Evolutionary conservation across 768 basidiomycete genomes (phyloP), one percentile per base, ranked within the genome.

Genomic region (Scleroderma citrinum): DNA sequence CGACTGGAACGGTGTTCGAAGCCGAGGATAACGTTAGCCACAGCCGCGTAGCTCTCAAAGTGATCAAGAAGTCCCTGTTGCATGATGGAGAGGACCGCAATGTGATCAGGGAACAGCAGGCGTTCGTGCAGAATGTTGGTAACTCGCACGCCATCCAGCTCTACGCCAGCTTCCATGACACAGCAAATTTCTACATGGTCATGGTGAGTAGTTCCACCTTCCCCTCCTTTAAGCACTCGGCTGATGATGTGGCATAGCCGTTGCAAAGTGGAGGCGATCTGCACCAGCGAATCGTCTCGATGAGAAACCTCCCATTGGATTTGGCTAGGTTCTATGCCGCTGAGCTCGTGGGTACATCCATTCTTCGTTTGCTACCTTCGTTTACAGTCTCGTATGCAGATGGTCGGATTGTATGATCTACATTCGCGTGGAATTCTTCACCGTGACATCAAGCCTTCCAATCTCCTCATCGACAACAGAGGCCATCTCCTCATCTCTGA

Each of bases 381-480:
- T 38, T 53, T 16, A 53, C 35, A 6, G 29, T 19, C 26, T 21
- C 38, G 17, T 17, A 32, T 38, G 23, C 24, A 54, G 53, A 56
- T 65, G 6, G 55, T 73, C 8, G 71, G 67, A 16, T 44, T 73
- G 11, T 49, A 63, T 23, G 69, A 65, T 46, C 58, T 85, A 1
- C 83, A 84, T 58, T 69, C 73, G 48, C 72, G 75, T 54, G 82
- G 83, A 21, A 79, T 84, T 59, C 78, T 85, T 34, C 83, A 85
- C 56, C 78, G 81, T 35, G 82, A 84, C 57, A 77, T 87, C 65
- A 84, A 83, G 56, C 83, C 83, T 2, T 71, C 74, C 46, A 87
- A 85, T 60, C 69, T 87, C 21, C 71, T 85, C 48, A 69, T 80
- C 52, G 74, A 75, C 14, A 62, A 63, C 12, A 64, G 74, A 37